These are phyloP conservation scores for Exophiala viscosa DNA, from an alignment of 2,329 filamentous ascomycete species.

Conservation along the genomic window DNA sequence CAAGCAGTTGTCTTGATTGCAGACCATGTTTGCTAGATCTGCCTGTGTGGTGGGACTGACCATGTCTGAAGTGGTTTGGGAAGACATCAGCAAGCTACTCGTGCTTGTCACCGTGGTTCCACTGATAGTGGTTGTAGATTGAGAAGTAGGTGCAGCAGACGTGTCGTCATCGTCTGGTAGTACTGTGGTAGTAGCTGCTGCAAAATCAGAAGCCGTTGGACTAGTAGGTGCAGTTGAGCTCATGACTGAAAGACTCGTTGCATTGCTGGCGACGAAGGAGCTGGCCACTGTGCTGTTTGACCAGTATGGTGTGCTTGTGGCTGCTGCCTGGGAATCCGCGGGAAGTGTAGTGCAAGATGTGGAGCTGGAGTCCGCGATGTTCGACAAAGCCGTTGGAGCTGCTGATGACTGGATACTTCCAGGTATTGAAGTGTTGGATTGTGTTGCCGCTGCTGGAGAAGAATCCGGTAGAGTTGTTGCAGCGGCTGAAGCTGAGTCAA, in stretches of 20 bases:
- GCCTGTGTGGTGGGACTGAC: conserved; percentile 15
- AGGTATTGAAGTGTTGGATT: neutral
- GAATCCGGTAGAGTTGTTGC: neutral
- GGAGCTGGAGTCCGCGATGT: no score
- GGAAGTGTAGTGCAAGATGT: no score
- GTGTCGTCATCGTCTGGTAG: neutral
- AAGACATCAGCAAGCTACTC: neutral
- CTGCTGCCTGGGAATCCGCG: no score
- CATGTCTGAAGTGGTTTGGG: neutral
- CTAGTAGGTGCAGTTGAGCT: neutral
- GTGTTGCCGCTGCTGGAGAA: neutral
- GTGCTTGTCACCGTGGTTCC: neutral
- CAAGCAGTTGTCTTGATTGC: conserved; percentile 24
- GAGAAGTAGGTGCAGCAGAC: neutral
- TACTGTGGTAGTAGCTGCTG: neutral
- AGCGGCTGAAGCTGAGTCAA: neutral
- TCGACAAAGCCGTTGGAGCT: no score
- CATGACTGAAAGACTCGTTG: neutral
- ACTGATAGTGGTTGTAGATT: neutral
- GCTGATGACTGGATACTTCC: no score
- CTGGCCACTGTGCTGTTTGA: no score
- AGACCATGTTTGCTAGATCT: conserved; percentile 11
- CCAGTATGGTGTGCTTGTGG: no score
- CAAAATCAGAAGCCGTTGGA: neutral
- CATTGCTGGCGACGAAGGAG: no score